These are phyloP conservation scores for Phaeoacremonium minimum DNA, from an alignment of 2,329 filamentous ascomycete genomes.

Conservation along the genomic window DNA sequence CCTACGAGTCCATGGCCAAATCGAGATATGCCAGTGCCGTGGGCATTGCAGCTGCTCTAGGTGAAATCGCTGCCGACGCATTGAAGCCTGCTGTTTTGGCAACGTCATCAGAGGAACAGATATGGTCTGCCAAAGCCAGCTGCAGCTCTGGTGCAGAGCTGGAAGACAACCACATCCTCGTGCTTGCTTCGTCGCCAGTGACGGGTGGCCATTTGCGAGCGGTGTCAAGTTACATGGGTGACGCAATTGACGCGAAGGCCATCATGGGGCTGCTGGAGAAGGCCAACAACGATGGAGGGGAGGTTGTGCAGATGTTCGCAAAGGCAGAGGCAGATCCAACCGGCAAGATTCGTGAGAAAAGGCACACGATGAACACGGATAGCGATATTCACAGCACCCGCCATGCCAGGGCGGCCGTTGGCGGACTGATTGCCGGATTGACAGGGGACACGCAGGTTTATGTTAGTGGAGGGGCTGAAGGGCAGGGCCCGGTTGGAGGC, in stretches of 20 bases:
- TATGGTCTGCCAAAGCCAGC: conserved; percentile 21
- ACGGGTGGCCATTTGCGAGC: conserved; percentile 11
- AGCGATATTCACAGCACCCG: conserved; percentile 20
- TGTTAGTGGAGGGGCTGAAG: conserved; percentile 24
- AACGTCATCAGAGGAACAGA: conserved; percentile 3
- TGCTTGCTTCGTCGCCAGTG: conserved; percentile 17
- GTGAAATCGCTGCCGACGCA: conserved; percentile 12
- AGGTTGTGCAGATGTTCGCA: conserved; percentile 22
- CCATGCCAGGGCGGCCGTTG: conserved; percentile 24
- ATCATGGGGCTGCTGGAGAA: conserved; percentile 10
- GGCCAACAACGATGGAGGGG: conserved; percentile 11
- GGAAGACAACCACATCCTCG: conserved; percentile 23
- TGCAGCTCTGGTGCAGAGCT: conserved; percentile 25
- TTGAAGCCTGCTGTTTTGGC: neutral
- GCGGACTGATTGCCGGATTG: conserved; percentile 22
- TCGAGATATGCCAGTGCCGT: conserved; percentile 24
- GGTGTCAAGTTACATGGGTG: conserved; percentile 17
- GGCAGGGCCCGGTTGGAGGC: conserved; percentile 21
- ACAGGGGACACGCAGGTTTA: conserved; percentile 20
- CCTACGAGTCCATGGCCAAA: conserved; percentile 25
- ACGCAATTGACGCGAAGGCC: conserved; percentile 20
- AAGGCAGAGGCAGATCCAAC: conserved; percentile 23
- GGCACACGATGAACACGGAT: conserved; percentile 24
- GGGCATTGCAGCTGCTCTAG: conserved; percentile 20
- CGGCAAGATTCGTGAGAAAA: conserved; percentile 16